Evolutionary conservation across 202 grass and related monocot genomes (phyloP).

Genomic region (Panicum hallii): DNA sequence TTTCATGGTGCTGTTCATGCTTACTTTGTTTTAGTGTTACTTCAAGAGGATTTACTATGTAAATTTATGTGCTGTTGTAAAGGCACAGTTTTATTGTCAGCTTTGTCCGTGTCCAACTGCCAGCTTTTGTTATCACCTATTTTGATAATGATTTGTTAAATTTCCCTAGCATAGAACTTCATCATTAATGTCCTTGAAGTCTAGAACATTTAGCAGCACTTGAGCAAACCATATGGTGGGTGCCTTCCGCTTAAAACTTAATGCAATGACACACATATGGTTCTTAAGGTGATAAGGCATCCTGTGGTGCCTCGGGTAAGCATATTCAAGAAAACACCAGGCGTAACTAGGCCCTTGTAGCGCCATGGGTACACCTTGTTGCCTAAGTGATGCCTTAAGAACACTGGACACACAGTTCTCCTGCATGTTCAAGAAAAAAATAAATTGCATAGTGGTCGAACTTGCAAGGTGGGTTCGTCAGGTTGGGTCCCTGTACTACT

Average conservation of each 20-base stretch:
- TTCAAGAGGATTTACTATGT: slow-evolving; percentile 20
- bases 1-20: neutral
- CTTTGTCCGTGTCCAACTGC: neutral
- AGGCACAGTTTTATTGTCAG: neutral
- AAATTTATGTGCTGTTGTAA: slow-evolving; percentile 13
- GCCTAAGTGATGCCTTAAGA: too few relatives aligned
- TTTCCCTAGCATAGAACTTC: neutral
- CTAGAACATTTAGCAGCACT: neutral
- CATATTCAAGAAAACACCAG: too few relatives aligned
- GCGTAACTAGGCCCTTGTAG: too few relatives aligned
- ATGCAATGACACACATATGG: neutral
- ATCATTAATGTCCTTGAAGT: neutral
- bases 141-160: slow-evolving; percentile 19
- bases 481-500: neutral
- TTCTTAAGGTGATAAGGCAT: too few relatives aligned
- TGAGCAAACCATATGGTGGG: neutral
- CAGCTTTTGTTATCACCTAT: neutral
- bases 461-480: neutral
- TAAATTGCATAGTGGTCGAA: neutral
- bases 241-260: neutral
- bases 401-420: neutral
- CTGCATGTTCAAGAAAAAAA: neutral
- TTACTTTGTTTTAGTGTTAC: slow-evolving; percentile 9
- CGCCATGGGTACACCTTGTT: too few relatives aligned
- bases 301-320: too few relatives aligned